Conservation (phyloP, 2,329 filamentous ascomycete genomes). For the Fusarium pseudoanthophilum region DNA sequence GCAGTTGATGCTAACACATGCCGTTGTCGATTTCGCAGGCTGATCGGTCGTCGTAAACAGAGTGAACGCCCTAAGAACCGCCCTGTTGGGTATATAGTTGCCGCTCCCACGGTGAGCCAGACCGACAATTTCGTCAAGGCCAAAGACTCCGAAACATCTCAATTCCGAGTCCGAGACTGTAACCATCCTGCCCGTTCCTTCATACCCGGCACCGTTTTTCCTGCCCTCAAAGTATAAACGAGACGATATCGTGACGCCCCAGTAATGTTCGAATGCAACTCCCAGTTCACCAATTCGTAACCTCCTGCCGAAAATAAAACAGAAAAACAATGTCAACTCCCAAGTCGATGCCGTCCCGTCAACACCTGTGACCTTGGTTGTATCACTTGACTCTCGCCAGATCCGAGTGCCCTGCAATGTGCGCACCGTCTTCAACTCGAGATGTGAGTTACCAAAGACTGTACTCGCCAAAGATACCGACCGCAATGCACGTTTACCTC, state of each 20-base stretch:
- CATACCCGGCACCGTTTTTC: constrained; percentile 29
- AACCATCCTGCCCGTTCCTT: constrained; percentile 30
- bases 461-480: constrained; percentile 29
- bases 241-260: constrained; percentile 41
- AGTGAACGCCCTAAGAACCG: constrained; percentile 40
- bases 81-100: constrained; percentile 43
- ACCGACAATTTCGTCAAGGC: constrained; percentile 24
- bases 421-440: constrained; percentile 13
- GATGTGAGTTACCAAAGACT: constrained; percentile 18
- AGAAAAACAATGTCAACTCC: constrained; percentile 44
- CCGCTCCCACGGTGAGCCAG: constrained; percentile 17
- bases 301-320: constrained; percentile 35
- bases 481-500: constrained; percentile 40
- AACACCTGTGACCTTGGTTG: constrained; percentile 35
- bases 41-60: constrained; percentile 31
- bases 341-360: constrained; percentile 41
- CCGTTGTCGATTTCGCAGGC: constrained; percentile 35
- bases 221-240: constrained; percentile 36
- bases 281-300: constrained; percentile 37
- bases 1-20: constrained; percentile 38
- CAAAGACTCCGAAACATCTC: constrained; percentile 26
- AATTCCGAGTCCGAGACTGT: constrained; percentile 15
- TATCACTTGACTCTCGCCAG: constrained; percentile 34
- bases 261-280: constrained; percentile 45
- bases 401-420: constrained; percentile 32